Evolutionary conservation across 2,329 filamentous ascomycete species (phyloP).

Genomic region (Trichophaea hybrida): DNA sequence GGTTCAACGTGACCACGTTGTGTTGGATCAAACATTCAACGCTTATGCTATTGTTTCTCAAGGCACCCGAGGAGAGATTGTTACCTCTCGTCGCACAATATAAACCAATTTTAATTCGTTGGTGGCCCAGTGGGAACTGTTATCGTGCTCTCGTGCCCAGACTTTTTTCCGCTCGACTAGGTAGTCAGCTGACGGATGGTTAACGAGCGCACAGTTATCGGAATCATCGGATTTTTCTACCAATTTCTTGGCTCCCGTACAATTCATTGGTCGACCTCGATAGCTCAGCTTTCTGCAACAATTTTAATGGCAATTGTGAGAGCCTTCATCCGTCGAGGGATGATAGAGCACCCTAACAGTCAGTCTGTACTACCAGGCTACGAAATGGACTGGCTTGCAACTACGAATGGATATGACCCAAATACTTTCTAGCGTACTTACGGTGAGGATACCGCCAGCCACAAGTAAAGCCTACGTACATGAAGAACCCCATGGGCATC

Average conservation of each 20-base stretch:
- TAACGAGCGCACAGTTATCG: too few species aligned
- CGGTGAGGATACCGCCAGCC: too few species aligned
- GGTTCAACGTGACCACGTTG: constrained; percentile 19
- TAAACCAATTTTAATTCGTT: background rate
- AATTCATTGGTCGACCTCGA: background rate
- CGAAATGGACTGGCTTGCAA: constrained; percentile 29
- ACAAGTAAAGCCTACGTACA: too few species aligned
- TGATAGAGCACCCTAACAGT: constrained; percentile 16
- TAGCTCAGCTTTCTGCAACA: constrained; percentile 6
- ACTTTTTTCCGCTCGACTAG: too few species aligned
- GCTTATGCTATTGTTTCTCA: background rate
- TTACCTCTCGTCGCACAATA: background rate
- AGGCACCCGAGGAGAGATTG: background rate
- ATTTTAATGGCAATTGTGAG: constrained; percentile 19
- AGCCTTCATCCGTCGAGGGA: constrained; percentile 25
- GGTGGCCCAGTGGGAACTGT: background rate
- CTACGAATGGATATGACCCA: constrained; percentile 8
- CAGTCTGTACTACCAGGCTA: constrained; percentile 8
- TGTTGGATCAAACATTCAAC: constrained; percentile 23
- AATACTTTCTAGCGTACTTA: background rate
- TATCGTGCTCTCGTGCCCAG: too few species aligned
- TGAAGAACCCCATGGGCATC: too few species aligned
- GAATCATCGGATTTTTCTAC: constrained; percentile 10
- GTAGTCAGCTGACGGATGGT: too few species aligned
- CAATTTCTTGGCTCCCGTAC: constrained; percentile 14